Conservation (phyloP, 306 rosid genomes). For the Argentina anserina region DNA sequence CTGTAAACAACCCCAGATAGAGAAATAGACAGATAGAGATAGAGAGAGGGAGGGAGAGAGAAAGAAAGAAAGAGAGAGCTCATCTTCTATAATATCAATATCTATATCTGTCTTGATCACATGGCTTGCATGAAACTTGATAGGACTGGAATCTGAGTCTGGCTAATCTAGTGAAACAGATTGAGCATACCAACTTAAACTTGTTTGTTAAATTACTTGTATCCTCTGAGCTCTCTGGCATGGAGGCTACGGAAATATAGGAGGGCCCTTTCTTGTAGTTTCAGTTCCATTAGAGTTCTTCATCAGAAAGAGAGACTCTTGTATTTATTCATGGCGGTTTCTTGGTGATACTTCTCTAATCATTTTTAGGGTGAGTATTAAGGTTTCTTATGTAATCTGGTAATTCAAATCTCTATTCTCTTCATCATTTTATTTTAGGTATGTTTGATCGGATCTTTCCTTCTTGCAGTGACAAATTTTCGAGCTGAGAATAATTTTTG, state of each 20-base stretch:
- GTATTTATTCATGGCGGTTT: background rate
- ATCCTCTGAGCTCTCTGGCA: background rate
- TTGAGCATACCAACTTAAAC: conserved; percentile 1
- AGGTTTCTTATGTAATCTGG: background rate
- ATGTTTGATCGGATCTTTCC: background rate
- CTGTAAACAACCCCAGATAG: conserved; percentile 23
- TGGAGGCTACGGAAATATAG: conserved; percentile 44
- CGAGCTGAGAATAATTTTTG: conserved; percentile 2
- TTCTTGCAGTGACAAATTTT: conserved; percentile 17
- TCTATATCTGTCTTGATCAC: conserved; percentile 32
- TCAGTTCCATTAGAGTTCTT: conserved; percentile 15
- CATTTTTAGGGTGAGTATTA: conserved; percentile 31
- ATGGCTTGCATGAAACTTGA: conserved; percentile 37
- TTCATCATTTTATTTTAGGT: background rate
- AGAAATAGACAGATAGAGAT: background rate
- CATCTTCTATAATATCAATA: conserved; percentile 6
- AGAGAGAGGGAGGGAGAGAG: background rate
- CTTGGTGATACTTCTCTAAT: background rate
- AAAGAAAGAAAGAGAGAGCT: background rate
- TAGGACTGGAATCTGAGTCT: conserved; percentile 27
- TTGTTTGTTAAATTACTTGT: conserved; percentile 3
- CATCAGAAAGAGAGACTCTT: conserved; percentile 4
- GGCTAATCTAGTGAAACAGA: conserved; percentile 13
- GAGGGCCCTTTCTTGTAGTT: conserved; percentile 9
- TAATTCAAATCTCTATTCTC: background rate